Percentiles rank a stretch among this genome's conserved stretches.
phyloP scores from a whole-genome alignment of 228 moss, liverwort and hornwort species.

The Sphagnum fallax region DNA sequence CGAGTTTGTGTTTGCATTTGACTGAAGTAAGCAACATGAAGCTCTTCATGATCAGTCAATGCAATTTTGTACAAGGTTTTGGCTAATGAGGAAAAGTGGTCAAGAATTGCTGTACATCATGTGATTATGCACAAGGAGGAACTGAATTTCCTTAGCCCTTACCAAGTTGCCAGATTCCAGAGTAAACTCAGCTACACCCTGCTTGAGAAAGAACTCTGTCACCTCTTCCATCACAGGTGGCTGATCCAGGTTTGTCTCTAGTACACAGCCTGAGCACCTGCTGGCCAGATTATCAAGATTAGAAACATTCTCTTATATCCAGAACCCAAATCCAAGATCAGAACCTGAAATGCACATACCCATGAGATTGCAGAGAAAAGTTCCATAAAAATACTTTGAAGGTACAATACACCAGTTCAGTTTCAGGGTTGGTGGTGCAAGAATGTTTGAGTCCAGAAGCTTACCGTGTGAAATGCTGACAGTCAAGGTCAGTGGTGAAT shows the following conservation, averaged over 20 bases:
- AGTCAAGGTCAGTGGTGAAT: constrained; percentile 31
- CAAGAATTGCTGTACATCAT: not conserved
- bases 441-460: not conserved
- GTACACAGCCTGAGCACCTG: constrained; percentile 87
- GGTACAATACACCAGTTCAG: not conserved
- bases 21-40: not conserved
- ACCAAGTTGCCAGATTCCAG: constrained; percentile 64
- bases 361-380: not conserved
- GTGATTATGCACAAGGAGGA: not conserved
- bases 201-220: constrained; percentile 42
- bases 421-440: not conserved
- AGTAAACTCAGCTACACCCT: constrained; percentile 57
- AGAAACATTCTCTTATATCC: not conserved
- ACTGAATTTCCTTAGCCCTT: not conserved
- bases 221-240: constrained; percentile 76
- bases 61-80: not conserved
- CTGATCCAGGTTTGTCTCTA: constrained; percentile 56
- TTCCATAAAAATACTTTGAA: not conserved
- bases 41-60: not conserved
- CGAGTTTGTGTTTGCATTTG: not conserved
- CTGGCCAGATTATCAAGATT: not conserved
- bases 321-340: not conserved
- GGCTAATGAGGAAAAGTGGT: too few species aligned
- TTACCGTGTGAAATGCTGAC: constrained; percentile 54
- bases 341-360: not conserved